Percentiles rank a stretch among this genome's conserved stretches.
phyloP scores from a whole-genome alignment of 768 basidiomycete species.

The Lyophyllum decastes region DNA sequence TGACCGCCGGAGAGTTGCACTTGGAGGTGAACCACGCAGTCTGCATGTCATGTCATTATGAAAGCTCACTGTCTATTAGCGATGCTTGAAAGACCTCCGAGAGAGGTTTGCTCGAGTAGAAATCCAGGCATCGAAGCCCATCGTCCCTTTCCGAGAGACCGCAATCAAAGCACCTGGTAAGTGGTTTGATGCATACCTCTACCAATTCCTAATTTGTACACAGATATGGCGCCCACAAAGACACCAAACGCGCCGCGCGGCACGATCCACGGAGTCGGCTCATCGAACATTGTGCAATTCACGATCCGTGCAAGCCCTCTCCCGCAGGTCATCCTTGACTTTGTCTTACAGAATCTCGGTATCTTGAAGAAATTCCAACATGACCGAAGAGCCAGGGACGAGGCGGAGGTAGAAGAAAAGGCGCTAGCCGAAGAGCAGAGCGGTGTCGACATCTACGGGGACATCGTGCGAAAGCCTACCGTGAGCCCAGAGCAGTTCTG shows the following conservation, averaged over 20 bases:
- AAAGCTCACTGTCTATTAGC: slow-evolving; percentile 45
- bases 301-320: slow-evolving; percentile 83
- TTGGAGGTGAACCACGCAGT: slow-evolving; percentile 65
- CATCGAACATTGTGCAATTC: slow-evolving; percentile 75
- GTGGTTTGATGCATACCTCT: slow-evolving; percentile 2
- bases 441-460: slow-evolving; percentile 52
- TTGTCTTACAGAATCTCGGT: slow-evolving; percentile 72
- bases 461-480: slow-evolving; percentile 60
- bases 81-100: slow-evolving; percentile 93
- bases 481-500: slow-evolving; percentile 82
- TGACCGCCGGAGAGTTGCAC: slow-evolving; percentile 95
- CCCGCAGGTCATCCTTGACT: slow-evolving; percentile 69
- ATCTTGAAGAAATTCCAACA: slow-evolving; percentile 63
- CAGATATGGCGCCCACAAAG: slow-evolving; percentile 90
- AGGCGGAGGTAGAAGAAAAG: slow-evolving; percentile 29
- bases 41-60: not conserved
- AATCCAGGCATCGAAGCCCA: slow-evolving; percentile 92
- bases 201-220: not conserved
- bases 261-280: slow-evolving; percentile 69
- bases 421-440: slow-evolving; percentile 39
- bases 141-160: slow-evolving; percentile 97
- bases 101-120: slow-evolving; percentile 94
- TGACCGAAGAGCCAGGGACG: slow-evolving; percentile 36
- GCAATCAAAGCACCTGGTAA: slow-evolving; percentile 77
- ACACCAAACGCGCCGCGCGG: slow-evolving; percentile 71